Evolutionary conservation across 2,329 filamentous ascomycete species (phyloP).

Genomic region (Aspergillus aculeatus): DNA sequence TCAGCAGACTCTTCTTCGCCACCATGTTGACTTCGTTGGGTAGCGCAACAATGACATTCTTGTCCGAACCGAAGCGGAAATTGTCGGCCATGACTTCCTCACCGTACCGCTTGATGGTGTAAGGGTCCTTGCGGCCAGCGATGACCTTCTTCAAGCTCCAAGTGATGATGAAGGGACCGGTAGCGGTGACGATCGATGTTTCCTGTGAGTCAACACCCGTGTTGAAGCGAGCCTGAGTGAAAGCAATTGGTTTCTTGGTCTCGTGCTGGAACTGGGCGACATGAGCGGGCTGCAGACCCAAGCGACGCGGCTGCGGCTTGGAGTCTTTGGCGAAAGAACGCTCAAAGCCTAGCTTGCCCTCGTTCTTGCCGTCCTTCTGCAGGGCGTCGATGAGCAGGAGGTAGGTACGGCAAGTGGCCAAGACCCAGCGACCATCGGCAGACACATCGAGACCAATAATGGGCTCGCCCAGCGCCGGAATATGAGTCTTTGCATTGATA

Average conservation of each 20-base stretch:
- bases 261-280: conserved; percentile 98
- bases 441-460: conserved; percentile 95
- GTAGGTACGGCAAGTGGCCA: conserved; percentile 92
- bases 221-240: conserved; percentile 93
- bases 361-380: conserved; percentile 91
- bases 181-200: conserved; percentile 94
- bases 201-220: conserved; percentile 76
- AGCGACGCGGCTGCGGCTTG: conserved; percentile 88
- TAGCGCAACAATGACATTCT: conserved; percentile 95
- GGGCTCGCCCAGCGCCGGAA: conserved; percentile 89
- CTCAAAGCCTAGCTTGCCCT: conserved; percentile 97
- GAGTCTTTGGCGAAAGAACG: conserved; percentile 86
- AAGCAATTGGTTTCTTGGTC: conserved; percentile 79
- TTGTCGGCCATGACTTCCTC: conserved; percentile 98
- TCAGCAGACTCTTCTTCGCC: conserved; percentile 76
- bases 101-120: conserved; percentile 92
- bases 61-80: conserved; percentile 95
- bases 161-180: conserved; percentile 92
- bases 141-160: conserved; percentile 94
- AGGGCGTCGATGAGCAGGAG: conserved; percentile 87
- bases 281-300: conserved; percentile 84
- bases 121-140: conserved; percentile 76
- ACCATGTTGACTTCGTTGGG: conserved; percentile 99
- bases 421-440: conserved; percentile 91
- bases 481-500: conserved; percentile 95